Percentiles rank a stretch among this genome's conserved stretches.
Conservation (phyloP, 768 basidiomycete species). For the Kwoniella pini region DNA sequence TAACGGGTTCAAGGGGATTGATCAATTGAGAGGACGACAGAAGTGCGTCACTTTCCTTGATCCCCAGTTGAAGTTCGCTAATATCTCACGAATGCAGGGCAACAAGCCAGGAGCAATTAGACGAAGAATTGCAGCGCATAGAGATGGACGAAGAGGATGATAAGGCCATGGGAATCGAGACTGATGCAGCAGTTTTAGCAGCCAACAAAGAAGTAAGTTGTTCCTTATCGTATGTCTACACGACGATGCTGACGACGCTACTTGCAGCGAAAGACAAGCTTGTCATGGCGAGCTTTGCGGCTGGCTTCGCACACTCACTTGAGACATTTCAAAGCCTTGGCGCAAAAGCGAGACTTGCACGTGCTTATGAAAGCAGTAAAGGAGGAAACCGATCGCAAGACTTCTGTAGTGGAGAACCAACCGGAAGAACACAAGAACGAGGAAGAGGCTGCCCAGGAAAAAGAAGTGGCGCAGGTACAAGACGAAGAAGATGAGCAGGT, state of each 20-base stretch:
- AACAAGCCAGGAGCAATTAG: conserved; percentile 22
- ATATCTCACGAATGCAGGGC: conserved; percentile 16
- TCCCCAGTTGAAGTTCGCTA: background rate
- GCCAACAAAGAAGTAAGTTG: conserved; percentile 25
- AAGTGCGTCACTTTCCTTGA: conserved; percentile 22
- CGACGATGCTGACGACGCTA: background rate
- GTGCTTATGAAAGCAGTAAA: conserved; percentile 27
- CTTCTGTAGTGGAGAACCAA: conserved; percentile 4
- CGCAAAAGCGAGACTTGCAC: conserved; percentile 27
- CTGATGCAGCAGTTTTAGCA: conserved; percentile 15
- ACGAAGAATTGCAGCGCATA: conserved; percentile 31
- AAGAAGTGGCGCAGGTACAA: background rate
- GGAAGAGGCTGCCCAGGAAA: conserved; percentile 4
- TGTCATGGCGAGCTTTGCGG: conserved; percentile 39
- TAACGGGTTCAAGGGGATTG: conserved; percentile 34
- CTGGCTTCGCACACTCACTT: conserved; percentile 31
- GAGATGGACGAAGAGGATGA: conserved; percentile 44
- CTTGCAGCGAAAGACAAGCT: conserved; percentile 28
- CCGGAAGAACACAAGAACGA: conserved; percentile 13
- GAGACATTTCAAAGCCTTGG: conserved; percentile 25
- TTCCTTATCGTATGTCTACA: background rate
- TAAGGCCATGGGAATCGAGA: conserved; percentile 38
- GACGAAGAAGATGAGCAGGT: background rate
- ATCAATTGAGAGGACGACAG: conserved; percentile 43
- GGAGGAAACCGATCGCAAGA: conserved; percentile 8